These are phyloP conservation scores for Oryza glaberrima DNA, from an alignment of 176 grass and related monocot species.

Conservation along the genomic window DNA sequence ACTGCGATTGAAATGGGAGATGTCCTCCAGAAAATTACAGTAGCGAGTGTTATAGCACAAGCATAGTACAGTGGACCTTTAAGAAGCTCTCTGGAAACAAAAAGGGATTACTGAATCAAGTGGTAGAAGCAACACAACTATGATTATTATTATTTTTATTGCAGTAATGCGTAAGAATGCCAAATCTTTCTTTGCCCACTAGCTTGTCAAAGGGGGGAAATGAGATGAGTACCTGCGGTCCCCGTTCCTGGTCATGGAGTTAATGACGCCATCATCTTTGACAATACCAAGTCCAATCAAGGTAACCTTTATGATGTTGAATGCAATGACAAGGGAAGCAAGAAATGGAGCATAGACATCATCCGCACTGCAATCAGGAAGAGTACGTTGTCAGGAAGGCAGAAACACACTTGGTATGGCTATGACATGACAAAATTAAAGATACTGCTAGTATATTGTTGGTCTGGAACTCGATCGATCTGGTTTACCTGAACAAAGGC, in stretches of 20 bases:
- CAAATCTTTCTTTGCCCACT: not conserved
- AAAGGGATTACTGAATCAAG: too few relatives aligned
- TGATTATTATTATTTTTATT: not conserved
- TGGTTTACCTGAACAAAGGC: slow-evolving; percentile 80
- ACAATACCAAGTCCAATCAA: slow-evolving; percentile 69
- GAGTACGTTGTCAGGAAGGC: not conserved
- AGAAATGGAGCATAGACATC: slow-evolving; percentile 66
- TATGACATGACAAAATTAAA: not conserved
- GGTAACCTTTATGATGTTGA: slow-evolving; percentile 76
- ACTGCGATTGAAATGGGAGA: slow-evolving; percentile 77
- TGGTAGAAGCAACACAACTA: too few relatives aligned
- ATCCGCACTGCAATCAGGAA: slow-evolving; percentile 48
- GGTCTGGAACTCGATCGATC: not conserved
- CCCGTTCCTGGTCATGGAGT: slow-evolving; percentile 83
- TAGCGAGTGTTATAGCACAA: slow-evolving; percentile 69
- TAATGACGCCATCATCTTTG: slow-evolving; percentile 70
- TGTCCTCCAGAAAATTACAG: slow-evolving; percentile 74
- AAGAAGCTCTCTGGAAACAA: slow-evolving; percentile 66
- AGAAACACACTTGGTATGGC: not conserved
- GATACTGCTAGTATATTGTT: not conserved
- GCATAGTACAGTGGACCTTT: slow-evolving; percentile 84
- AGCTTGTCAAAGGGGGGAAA: not conserved
- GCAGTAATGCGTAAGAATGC: not conserved
- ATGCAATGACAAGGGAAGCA: slow-evolving; percentile 46
- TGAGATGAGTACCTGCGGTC: slow-evolving; percentile 48